A percentile compares a stretch with the other conserved stretches of the same genome.
These are phyloP conservation scores for Pulveroboletus ravenelii DNA, from an alignment of 768 basidiomycete genomes.

Conservation along the genomic window DNA sequence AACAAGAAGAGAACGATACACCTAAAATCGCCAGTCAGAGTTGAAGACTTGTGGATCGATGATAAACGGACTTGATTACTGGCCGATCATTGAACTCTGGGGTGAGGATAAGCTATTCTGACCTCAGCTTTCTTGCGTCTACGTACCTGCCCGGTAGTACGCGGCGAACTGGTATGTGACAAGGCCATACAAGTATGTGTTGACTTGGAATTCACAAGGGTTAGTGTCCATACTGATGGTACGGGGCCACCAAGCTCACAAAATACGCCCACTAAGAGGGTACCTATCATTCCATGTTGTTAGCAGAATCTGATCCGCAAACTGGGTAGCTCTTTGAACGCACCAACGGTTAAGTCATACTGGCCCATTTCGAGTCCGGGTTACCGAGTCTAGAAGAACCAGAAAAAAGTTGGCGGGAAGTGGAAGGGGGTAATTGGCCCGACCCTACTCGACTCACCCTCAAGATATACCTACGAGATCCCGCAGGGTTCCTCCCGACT, in stretches of 20 bases:
- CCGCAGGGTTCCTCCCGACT: background rate
- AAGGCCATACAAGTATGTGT: slow-evolving; percentile 36
- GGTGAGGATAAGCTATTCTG: background rate
- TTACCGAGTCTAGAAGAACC: background rate
- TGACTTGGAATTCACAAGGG: slow-evolving; percentile 8
- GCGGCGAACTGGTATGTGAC: slow-evolving; percentile 40
- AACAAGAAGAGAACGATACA: slow-evolving; percentile 14
- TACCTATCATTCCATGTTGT: background rate
- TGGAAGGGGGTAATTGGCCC: background rate
- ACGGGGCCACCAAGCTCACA: background rate
- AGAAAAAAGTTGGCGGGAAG: background rate
- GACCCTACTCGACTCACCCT: background rate
- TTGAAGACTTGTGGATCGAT: background rate
- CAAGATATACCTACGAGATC: background rate
- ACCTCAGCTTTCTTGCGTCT: no score
- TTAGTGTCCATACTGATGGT: background rate
- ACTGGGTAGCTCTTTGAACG: no score
- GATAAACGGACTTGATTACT: slow-evolving; percentile 1
- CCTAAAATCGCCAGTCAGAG: background rate
- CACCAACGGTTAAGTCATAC: background rate
- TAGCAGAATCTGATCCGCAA: background rate
- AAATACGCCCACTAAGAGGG: background rate
- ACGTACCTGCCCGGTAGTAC: slow-evolving; percentile 29
- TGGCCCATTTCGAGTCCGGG: background rate
- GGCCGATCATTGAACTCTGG: slow-evolving; percentile 14